Conservation (phyloP, 176 grass and related monocot genomes). For the Carex pumila region DNA sequence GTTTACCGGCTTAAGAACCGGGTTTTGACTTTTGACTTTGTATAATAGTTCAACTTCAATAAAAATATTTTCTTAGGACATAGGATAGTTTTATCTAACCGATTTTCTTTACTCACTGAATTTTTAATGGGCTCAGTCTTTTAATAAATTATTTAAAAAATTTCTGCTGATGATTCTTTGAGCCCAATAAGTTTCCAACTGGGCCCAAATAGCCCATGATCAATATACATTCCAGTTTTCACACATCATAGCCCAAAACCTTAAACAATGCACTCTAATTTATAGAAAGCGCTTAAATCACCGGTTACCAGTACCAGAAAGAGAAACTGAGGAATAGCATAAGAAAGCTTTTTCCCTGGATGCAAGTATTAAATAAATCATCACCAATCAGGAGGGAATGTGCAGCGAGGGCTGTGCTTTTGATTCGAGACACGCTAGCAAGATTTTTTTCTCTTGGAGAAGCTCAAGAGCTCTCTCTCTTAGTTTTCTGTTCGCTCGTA, state of each 20-base stretch:
- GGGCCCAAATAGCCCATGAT: neutral
- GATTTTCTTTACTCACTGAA: neutral
- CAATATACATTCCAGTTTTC: neutral
- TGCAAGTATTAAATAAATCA: neutral
- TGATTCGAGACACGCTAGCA: neutral
- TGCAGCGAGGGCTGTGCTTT: neutral
- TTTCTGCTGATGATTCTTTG: neutral
- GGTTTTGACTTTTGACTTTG: neutral
- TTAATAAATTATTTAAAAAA: neutral
- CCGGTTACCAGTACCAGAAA: neutral
- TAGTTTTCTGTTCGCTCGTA: neutral
- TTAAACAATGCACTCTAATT: neutral
- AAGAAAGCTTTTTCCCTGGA: neutral
- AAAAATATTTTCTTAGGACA: neutral
- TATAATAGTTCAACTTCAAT: neutral
- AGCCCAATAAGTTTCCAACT: neutral
- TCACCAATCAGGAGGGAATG: neutral
- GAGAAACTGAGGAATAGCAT: neutral
- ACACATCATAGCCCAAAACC: neutral
- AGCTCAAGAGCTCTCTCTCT: neutral
- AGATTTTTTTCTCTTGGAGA: constrained; percentile 11
- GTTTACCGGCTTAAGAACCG: neutral
- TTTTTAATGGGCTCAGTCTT: neutral
- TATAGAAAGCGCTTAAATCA: neutral
- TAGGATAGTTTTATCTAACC: neutral